Conservation (phyloP, 1,284 basidiomycete genomes). For the Earliella scabrosa region DNA sequence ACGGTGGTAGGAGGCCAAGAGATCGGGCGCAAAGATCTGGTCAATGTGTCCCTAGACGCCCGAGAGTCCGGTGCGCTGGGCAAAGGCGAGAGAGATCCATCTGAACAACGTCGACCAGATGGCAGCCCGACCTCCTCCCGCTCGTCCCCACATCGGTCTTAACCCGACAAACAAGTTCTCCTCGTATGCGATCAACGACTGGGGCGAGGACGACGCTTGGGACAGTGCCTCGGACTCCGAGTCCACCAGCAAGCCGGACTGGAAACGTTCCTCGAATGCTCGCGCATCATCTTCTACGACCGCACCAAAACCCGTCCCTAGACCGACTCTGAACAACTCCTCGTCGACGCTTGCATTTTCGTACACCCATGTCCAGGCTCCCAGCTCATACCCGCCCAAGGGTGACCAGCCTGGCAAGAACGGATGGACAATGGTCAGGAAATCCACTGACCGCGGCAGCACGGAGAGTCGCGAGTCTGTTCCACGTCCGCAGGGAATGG, state of each 20-base stretch:
- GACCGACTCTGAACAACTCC: slow-evolving; percentile 49
- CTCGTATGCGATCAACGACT: slow-evolving; percentile 49
- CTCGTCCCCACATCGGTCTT: slow-evolving; percentile 75
- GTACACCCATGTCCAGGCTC: slow-evolving; percentile 79
- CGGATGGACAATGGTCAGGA: slow-evolving; percentile 79
- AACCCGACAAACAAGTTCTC: slow-evolving; percentile 57
- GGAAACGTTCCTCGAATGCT: slow-evolving; percentile 44
- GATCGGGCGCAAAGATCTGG: too few species aligned
- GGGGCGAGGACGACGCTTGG: slow-evolving; percentile 90
- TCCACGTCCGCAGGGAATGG: slow-evolving; percentile 33
- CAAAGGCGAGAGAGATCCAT: not conserved
- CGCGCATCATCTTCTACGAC: slow-evolving; percentile 43
- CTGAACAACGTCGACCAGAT: slow-evolving; percentile 38
- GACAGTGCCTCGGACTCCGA: slow-evolving; percentile 87
- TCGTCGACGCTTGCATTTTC: slow-evolving; percentile 78
- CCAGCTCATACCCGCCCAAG: slow-evolving; percentile 74
- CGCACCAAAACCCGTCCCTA: slow-evolving; percentile 63
- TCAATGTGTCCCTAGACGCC: too few species aligned
- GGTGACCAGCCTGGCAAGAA: slow-evolving; percentile 51
- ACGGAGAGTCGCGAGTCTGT: slow-evolving; percentile 32
- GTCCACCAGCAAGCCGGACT: slow-evolving; percentile 55
- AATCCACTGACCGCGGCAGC: slow-evolving; percentile 41
- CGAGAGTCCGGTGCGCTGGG: too few species aligned
- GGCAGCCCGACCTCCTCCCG: slow-evolving; percentile 72
- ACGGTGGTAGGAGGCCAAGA: too few species aligned